Conservation (phyloP, 495 filamentous ascomycete genomes). For the Trichocladium uniseriatum region DNA sequence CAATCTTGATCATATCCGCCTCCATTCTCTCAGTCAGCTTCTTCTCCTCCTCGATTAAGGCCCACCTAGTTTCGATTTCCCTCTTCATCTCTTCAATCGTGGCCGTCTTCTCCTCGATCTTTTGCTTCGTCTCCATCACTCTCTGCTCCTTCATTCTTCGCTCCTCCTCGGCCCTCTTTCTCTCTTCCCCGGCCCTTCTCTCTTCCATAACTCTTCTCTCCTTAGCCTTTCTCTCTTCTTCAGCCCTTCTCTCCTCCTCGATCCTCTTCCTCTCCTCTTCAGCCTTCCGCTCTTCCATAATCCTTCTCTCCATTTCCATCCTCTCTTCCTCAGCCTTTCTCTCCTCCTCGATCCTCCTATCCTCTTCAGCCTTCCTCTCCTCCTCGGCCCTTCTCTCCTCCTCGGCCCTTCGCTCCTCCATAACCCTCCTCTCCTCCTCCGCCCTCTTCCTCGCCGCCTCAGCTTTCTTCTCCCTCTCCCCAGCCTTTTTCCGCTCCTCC, state of each 20-base stretch:
- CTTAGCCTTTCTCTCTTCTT: no score
- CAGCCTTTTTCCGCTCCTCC: neutral
- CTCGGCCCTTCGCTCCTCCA: neutral
- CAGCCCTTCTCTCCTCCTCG: neutral
- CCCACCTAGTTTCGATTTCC: neutral
- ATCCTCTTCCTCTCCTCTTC: neutral
- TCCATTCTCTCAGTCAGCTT: no score
- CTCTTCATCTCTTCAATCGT: no score
- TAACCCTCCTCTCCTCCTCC: neutral
- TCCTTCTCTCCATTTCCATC: no score
- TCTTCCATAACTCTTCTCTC: no score
- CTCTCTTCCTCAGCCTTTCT: neutral
- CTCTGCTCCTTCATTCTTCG: no score
- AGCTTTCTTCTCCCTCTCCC: neutral
- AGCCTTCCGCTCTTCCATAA: neutral
- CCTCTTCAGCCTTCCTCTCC: neutral
- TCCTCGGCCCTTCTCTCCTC: neutral
- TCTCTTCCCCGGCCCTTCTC: no score
- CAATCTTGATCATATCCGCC: no score
- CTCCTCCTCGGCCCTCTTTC: no score
- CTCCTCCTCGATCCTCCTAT: neutral
- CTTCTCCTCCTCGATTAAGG: slow-evolving; percentile 1
- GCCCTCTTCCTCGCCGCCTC: neutral
- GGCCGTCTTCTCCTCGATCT: no score
- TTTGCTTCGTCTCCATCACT: no score